Conservation (phyloP, 2,329 filamentous ascomycete species). For the Juglanconis sp. region DNA sequence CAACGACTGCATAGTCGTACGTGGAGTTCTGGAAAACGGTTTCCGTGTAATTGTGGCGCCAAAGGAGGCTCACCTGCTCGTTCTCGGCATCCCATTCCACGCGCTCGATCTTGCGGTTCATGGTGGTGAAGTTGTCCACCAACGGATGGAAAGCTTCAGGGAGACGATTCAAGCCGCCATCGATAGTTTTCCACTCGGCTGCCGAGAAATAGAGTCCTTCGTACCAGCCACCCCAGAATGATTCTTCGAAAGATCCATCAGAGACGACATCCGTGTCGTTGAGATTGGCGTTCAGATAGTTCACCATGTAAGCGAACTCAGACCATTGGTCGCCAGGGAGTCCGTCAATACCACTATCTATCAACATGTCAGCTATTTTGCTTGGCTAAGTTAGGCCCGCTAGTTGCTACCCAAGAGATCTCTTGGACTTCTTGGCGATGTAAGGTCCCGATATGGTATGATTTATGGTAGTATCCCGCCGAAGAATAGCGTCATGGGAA, state of each 20-base stretch:
- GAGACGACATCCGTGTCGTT: conserved; percentile 52
- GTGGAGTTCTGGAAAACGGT: conserved; percentile 41
- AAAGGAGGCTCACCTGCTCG: conserved; percentile 56
- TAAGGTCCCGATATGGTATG: neutral
- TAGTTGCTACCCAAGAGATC: neutral
- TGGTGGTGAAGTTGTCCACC: conserved; percentile 53
- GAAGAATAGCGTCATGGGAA: neutral
- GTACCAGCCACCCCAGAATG: conserved; percentile 49
- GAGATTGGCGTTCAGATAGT: conserved; percentile 50
- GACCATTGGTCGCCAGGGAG: conserved; percentile 61
- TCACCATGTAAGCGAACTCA: conserved; percentile 60
- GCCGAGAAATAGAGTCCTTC: conserved; percentile 59
- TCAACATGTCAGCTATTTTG: neutral
- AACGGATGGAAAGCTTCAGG: conserved; percentile 61
- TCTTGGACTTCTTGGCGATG: neutral
- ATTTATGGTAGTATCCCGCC: neutral
- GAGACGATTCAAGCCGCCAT: conserved; percentile 52
- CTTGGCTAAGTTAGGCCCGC: neutral
- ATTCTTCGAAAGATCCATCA: conserved; percentile 39
- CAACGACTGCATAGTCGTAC: conserved; percentile 65
- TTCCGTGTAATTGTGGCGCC: conserved; percentile 44
- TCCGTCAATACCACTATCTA: conserved; percentile 33
- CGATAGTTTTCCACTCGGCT: conserved; percentile 61
- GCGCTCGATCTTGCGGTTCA: conserved; percentile 55
- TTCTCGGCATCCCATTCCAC: conserved; percentile 49